Evolutionary conservation across 1,284 basidiomycete genomes (phyloP), one percentile per base, ranked within the genome.

Genomic region (Athelia sp.): DNA sequence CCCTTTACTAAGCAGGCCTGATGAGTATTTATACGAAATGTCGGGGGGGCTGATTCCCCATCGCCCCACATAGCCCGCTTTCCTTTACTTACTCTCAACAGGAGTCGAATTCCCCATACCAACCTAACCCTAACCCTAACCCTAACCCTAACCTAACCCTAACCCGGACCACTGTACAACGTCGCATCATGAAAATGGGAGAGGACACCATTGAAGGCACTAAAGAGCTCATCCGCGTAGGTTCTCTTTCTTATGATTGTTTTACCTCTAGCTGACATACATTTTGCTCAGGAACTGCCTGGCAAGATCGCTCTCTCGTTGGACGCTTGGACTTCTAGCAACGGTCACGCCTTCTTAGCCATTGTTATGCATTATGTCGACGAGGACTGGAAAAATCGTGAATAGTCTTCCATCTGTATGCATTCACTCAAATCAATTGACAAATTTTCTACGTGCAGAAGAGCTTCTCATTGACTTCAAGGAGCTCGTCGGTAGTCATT

Each of bases 401-500:
- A 51, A 9, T 24, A n/a, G 15, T 40, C 6, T 40, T 9, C n/a
- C n/a, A 17, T n/a, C 9, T n/a, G n/a, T 40, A 40, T n/a, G 19
- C 15, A 40, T 6, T 40, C 19, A 40, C 36, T 6, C 15, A 8
- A 40, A 40, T 40, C n/a, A n/a, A 21, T n/a, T 40, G 15, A 40
- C 15, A 40, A 17, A n/a, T n/a, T n/a, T n/a, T n/a, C n/a, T 40
- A 15, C 40, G n/a, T 29, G 26, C 11, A 47, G 36, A 44, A n/a
- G 35, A 43, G 14, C 19, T 34, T 29, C 46, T 45, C 14, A 29
- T 69, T 29, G 62, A 66, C 48, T 68, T 70, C 43, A 47, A 54
- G 0, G 63, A 69, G 50, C 52, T 69, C 2, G 26, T 60, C 8
- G 63, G 66, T 0, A 56, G 59, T 24, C 65, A 70, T 46, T 58